Base-by-base conservation (phyloP, 2,329 filamentous ascomycete genomes). In the Fonsecaea erecta region DNA sequence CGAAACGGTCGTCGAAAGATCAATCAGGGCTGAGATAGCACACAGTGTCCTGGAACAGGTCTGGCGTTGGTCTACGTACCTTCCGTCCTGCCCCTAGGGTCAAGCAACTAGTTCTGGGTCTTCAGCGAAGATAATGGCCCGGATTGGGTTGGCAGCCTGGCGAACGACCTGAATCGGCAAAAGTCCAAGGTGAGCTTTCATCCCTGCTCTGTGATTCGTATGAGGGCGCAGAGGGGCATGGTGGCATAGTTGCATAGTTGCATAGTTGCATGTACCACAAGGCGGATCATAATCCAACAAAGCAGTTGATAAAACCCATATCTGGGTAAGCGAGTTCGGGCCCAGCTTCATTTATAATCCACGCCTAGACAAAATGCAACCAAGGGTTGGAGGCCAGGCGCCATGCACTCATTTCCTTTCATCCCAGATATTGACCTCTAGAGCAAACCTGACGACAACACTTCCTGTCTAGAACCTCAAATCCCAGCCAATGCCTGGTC, bases 401-500 rank as follows among this genome's bases (percentile, higher is more conserved):
- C 43, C 43, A 21, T 14, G 8, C 3, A 48, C 21, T 16, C 18
- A 48, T 48, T 26, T 48, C 43, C 21, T 48, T 48, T 48, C 43
- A 9, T 3, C 3, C 18, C 4, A 26, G 11, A 24, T 48, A 18
- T 48, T 48, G 9, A 48, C 21, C 2, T 24, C 43, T 24, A 24
- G 37, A 40, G 16, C 16, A 40, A 40, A 40, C 32, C 3, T 8
- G 8, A 11, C 37, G 3, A n/a, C 18, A 4, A 52, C 18, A 21
- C 34, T 28, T 32, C 70, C 32, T 11, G 21, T 65, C 74, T 80
- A 79, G 75, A 81, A 88, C 68, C 86, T 81, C 78, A 88, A 73
- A 75, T 88, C 86, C 86, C 86, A 89, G 54, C 84, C 92, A 78
- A 99, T 98, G 82, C 90, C 84, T 7, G 95, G 95, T 0, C 95